Base-by-base conservation (phyloP, 2,329 filamentous ascomycete genomes). In the Mycosphaerella sp. region DNA sequence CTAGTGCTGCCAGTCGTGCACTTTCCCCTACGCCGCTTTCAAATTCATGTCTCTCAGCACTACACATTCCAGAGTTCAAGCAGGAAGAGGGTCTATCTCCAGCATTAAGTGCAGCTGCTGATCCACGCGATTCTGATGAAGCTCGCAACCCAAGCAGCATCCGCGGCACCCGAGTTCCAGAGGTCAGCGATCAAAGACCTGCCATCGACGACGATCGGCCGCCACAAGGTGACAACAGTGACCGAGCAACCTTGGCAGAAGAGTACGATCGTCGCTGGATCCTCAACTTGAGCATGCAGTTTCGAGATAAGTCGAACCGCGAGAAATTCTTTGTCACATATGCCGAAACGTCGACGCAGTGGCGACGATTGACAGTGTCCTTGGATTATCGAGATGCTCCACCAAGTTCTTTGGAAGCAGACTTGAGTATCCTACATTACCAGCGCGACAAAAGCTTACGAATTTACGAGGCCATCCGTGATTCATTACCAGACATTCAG, bases 281-380 rank as follows among this genome's bases (percentile, higher is more conserved):
- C 54, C 75, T 98, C 60, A 98, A 98, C 65, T 78, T 97, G 54
- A 96, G 89, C 70, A 96, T 98, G 93, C 89, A 95, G 69, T 98
- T 96, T 69, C 82, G 90, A 53, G 93, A 98, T 71, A 85, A 86
- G 63, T 94, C 90, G 10, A 87, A 87, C 62, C 81, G 91, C 39
- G 93, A 98, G 69, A 98, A 98, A 69, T 97, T 97, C 74, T 98
- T 97, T 68, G 84, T 98, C 57, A 97, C 93, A 0, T 98, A 87
- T 67, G 87, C 89, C 42, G 86, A 95, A 67, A 79, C 80, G 42
- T 83, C 87, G 4, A 85, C 81, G 56, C 75, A 81, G 55, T 95
- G 90, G 87, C 82, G 89, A 49, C 80, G 91, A 44, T 86, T 98
- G 44, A 97, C 93, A 2, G 83, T 98, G 27, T 96, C 93, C 0